A percentile compares a stretch with the other conserved stretches of the same genome.
Evolutionary conservation across 2,329 filamentous ascomycete genomes (phyloP).

Genomic region (Pezicula carpinea): DNA sequence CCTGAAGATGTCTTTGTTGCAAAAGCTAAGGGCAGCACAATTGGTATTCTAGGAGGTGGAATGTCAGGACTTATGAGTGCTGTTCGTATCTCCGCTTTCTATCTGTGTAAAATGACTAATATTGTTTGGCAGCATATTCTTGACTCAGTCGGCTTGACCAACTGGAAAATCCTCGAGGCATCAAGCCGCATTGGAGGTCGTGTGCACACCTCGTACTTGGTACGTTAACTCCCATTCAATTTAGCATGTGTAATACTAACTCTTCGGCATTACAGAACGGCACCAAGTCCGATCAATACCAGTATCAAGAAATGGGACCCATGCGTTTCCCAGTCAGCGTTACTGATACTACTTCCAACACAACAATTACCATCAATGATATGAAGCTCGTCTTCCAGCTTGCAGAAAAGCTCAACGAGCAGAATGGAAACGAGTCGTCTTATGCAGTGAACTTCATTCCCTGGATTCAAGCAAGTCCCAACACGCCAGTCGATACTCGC

Average conservation of each 20-base stretch:
- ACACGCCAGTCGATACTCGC: slow-evolving; percentile 27
- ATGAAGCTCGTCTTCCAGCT: slow-evolving; percentile 63
- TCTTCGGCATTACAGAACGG: slow-evolving; percentile 30
- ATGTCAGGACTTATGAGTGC: slow-evolving; percentile 59
- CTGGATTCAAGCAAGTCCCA: slow-evolving; percentile 53
- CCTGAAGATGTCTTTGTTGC: slow-evolving; percentile 47
- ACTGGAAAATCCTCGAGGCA: slow-evolving; percentile 59
- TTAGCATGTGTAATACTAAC: slow-evolving; percentile 35
- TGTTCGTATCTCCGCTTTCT: slow-evolving; percentile 4
- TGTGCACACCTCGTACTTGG: slow-evolving; percentile 58
- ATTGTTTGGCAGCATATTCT: slow-evolving; percentile 30
- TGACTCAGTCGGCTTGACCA: slow-evolving; percentile 40
- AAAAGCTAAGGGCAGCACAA: slow-evolving; percentile 49
- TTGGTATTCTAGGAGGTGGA: slow-evolving; percentile 62
- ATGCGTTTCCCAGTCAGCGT: slow-evolving; percentile 55
- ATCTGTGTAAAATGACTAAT: not conserved
- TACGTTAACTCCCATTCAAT: slow-evolving; percentile 32
- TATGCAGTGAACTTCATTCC: slow-evolving; percentile 38
- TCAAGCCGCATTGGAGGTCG: slow-evolving; percentile 57
- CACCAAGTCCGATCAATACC: slow-evolving; percentile 52
- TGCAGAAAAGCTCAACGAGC: slow-evolving; percentile 51
- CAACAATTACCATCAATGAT: slow-evolving; percentile 49
- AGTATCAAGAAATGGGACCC: slow-evolving; percentile 55
- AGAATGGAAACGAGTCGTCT: slow-evolving; percentile 39
- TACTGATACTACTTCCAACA: slow-evolving; percentile 26